Evolutionary conservation across 208 protist species (phyloP).

Genomic region (Leishmania major): DNA sequence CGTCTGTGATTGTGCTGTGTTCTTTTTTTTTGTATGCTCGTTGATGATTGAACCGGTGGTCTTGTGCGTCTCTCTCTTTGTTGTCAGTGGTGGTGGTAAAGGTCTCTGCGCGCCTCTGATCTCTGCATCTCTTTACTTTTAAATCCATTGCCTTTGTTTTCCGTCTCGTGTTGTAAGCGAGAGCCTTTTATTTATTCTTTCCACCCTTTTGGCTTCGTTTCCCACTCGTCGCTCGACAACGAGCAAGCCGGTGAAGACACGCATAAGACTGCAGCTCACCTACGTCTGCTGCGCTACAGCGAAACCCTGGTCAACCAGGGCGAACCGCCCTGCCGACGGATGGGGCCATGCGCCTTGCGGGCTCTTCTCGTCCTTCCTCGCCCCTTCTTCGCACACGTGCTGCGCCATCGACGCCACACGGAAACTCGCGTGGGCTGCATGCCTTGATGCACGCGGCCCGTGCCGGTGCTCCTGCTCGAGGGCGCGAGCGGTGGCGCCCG

Average conservation of each 20-base stretch:
- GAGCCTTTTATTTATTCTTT: no score
- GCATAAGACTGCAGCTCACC: neutral
- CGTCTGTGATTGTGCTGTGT: neutral
- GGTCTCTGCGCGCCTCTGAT: neutral
- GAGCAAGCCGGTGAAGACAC: no score
- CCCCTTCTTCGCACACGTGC: neutral
- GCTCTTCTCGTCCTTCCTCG: neutral
- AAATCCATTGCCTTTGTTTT: no score
- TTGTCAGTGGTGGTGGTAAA: neutral
- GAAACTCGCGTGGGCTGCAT: neutral
- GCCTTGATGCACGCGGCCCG: neutral
- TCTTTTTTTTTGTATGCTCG: neutral
- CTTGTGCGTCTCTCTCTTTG: neutral
- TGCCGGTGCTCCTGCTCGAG: neutral
- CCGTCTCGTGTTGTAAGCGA: no score
- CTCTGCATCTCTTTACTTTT: neutral
- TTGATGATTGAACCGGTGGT: neutral
- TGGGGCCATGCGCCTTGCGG: neutral
- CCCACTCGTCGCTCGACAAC: no score
- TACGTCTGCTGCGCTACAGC: no score
- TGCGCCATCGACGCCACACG: neutral
- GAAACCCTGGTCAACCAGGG: neutral
- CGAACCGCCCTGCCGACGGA: neutral
- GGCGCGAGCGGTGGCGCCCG: neutral
- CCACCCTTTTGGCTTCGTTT: no score